A percentile compares a stretch with the other conserved stretches of the same genome.
Evolutionary conservation across 192 early-diverging fungal species (phyloP).

Genomic region (Piromyces finnis): DNA sequence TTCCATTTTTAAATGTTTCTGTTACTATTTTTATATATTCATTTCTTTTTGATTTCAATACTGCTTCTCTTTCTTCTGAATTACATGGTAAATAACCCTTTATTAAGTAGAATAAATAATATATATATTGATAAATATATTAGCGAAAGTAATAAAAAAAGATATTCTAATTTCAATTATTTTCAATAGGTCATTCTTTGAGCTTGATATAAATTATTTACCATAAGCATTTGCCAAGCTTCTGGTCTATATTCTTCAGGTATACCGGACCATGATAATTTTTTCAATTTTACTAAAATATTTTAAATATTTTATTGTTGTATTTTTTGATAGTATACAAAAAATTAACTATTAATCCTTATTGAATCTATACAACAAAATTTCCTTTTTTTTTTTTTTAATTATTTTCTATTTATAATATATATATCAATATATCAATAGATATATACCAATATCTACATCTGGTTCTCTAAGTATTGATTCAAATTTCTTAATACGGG

Average conservation of each 20-base stretch:
- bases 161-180: too few relatives aligned
- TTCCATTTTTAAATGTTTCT: neutral
- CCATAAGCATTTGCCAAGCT: conserved; percentile 86
- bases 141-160: too few relatives aligned
- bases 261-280: conserved; percentile 85
- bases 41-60: conserved; percentile 69
- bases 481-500: conserved; percentile 39
- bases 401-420: too few relatives aligned
- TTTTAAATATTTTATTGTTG: too few relatives aligned
- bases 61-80: conserved; percentile 56
- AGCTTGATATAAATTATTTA: too few relatives aligned
- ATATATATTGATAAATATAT: neutral
- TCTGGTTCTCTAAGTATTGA: conserved; percentile 31
- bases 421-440: conserved; percentile 23
- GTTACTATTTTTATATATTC: conserved; percentile 66
- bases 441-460: conserved; percentile 37
- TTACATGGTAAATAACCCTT: conserved; percentile 81
- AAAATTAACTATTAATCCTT: too few relatives aligned
- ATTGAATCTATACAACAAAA: too few relatives aligned
- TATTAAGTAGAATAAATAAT: neutral
- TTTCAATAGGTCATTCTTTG: too few relatives aligned
- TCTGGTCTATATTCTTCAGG: conserved; percentile 66
- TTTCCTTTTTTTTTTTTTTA: too few relatives aligned
- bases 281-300: conserved; percentile 31
- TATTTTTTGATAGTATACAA: too few relatives aligned